These are phyloP conservation scores for Delitschia confertaspora DNA, from an alignment of 495 filamentous ascomycete species.

Conservation along the genomic window DNA sequence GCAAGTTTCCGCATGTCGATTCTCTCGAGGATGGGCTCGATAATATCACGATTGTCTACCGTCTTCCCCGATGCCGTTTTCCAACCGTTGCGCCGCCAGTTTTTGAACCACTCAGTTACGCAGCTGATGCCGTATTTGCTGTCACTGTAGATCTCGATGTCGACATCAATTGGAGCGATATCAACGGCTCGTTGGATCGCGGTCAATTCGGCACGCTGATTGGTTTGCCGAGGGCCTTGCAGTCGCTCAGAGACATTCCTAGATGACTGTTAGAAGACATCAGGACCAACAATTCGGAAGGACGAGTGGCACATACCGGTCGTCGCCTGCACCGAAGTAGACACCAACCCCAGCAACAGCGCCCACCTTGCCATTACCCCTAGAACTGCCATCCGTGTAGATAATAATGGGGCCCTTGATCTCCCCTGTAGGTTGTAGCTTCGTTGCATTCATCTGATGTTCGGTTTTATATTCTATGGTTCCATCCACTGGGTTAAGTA, in stretches of 20 bases:
- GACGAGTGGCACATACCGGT: conserved; percentile 43
- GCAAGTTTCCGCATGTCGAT: conserved; percentile 60
- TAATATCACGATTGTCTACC: conserved; percentile 79
- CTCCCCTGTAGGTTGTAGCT: conserved; percentile 32
- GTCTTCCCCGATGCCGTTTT: conserved; percentile 54
- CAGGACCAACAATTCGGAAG: background rate
- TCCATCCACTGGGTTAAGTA: conserved; percentile 48
- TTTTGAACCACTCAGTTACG: conserved; percentile 72
- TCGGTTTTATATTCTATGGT: conserved; percentile 51
- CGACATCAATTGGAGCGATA: conserved; percentile 53
- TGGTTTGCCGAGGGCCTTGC: conserved; percentile 67
- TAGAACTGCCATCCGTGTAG: conserved; percentile 82
- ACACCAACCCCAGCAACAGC: conserved; percentile 82
- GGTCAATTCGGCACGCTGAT: conserved; percentile 88
- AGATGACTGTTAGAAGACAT: conserved; percentile 16
- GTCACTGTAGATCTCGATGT: conserved; percentile 69
- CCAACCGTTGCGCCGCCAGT: conserved; percentile 71
- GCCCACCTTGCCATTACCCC: conserved; percentile 62
- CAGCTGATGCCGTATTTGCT: conserved; percentile 84
- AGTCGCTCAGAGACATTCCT: conserved; percentile 78
- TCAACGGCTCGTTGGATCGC: conserved; percentile 79
- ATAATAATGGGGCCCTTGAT: conserved; percentile 52
- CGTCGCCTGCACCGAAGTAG: conserved; percentile 67
- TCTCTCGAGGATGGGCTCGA: conserved; percentile 59
- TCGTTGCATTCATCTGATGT: conserved; percentile 41